These are phyloP conservation scores for Ascodesmis nigricans DNA, from an alignment of 495 filamentous ascomycete genomes.

Conservation along the genomic window DNA sequence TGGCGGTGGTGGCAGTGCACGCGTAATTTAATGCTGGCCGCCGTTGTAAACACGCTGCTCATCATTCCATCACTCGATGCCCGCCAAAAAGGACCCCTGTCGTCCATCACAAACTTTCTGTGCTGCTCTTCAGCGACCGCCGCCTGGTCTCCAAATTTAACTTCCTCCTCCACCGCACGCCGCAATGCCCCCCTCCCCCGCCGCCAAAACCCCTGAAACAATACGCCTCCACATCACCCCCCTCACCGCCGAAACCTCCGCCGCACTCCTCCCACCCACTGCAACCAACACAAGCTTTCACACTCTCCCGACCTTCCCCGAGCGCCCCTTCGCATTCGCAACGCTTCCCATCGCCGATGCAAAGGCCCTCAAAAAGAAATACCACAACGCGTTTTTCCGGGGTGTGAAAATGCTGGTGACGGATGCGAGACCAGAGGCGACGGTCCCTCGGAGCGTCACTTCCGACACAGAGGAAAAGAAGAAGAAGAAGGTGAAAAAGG, in stretches of 20 bases:
- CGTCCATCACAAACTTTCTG: too few relatives aligned
- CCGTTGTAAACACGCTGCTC: too few relatives aligned
- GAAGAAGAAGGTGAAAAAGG: slow-evolving; percentile 24
- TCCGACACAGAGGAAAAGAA: slow-evolving; percentile 23
- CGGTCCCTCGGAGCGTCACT: slow-evolving; percentile 8
- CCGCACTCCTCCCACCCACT: slow-evolving; percentile 45
- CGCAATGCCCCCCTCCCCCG: background rate
- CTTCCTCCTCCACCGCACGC: too few relatives aligned
- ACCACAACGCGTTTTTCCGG: slow-evolving; percentile 71
- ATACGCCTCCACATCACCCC: slow-evolving; percentile 68
- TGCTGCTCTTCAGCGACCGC: too few relatives aligned
- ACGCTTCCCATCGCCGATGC: slow-evolving; percentile 62
- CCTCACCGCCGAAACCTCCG: slow-evolving; percentile 46
- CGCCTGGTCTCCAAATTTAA: too few relatives aligned
- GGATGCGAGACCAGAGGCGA: slow-evolving; percentile 37
- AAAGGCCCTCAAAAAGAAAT: slow-evolving; percentile 70
- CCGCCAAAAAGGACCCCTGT: too few relatives aligned
- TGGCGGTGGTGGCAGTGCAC: too few relatives aligned
- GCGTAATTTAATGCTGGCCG: too few relatives aligned
- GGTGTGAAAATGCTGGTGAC: slow-evolving; percentile 71
- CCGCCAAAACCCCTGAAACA: background rate
- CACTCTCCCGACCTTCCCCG: slow-evolving; percentile 60
- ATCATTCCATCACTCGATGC: too few relatives aligned
- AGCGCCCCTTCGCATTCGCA: slow-evolving; percentile 72
- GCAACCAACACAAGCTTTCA: slow-evolving; percentile 65